Evolutionary conservation across 1,284 basidiomycete species (phyloP).

Genomic region (Cyathus pygmaeus): DNA sequence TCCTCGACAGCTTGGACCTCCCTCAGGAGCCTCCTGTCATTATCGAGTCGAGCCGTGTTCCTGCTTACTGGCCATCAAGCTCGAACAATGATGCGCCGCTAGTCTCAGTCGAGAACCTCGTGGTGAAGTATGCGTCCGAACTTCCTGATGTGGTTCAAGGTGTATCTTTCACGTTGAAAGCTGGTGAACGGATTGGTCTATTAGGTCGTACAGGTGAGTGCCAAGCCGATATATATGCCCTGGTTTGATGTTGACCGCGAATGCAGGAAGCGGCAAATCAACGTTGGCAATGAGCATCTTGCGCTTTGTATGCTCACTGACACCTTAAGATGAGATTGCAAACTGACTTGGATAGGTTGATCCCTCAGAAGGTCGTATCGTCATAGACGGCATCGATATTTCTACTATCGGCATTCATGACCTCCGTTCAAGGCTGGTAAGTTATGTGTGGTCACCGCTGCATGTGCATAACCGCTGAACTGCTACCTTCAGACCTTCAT

Average conservation of each 20-base stretch:
- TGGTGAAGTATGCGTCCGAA: slow-evolving; percentile 85
- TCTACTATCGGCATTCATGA: slow-evolving; percentile 88
- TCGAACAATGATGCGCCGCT: slow-evolving; percentile 59
- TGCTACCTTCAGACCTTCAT: slow-evolving; percentile 72
- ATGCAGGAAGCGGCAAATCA: slow-evolving; percentile 69
- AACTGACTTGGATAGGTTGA: slow-evolving; percentile 62
- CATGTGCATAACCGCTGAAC: background rate
- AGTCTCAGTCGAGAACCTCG: slow-evolving; percentile 75
- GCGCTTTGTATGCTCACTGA: slow-evolving; percentile 71
- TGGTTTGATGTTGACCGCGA: background rate
- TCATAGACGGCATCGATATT: too few species aligned
- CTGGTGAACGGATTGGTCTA: slow-evolving; percentile 76
- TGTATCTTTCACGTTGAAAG: slow-evolving; percentile 72
- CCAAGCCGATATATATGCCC: slow-evolving; percentile 5
- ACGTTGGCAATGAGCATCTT: slow-evolving; percentile 88
- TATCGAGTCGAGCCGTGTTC: slow-evolving; percentile 73
- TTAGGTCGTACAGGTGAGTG: slow-evolving; percentile 76
- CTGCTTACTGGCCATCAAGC: slow-evolving; percentile 90
- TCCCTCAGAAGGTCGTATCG: slow-evolving; percentile 79
- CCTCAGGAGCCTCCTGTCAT: slow-evolving; percentile 84
- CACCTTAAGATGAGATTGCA: background rate
- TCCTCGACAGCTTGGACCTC: slow-evolving; percentile 66
- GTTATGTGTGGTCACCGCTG: slow-evolving; percentile 19
- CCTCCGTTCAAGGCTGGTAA: slow-evolving; percentile 78
- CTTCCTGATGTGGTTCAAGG: slow-evolving; percentile 84